Conservation (phyloP, 352 stramenopile genomes). For the Phytopythium ostracodes region DNA sequence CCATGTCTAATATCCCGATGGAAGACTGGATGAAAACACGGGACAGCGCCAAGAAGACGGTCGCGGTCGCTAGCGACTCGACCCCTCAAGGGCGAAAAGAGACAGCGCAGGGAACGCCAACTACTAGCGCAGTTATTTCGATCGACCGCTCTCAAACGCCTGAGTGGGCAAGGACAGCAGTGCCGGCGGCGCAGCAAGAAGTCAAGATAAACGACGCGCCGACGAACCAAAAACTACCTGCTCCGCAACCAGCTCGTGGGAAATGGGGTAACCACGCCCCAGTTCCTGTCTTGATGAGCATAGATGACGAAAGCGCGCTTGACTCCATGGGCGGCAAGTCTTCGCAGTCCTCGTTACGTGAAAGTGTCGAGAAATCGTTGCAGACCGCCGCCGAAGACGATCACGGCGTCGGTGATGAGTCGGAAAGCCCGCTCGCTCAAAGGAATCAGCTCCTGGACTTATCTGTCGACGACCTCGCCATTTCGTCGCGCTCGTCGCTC, state of each 20-base stretch:
- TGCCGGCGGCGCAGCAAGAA: background rate
- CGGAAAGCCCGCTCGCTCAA: background rate
- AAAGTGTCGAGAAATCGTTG: background rate
- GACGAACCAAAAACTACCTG: background rate
- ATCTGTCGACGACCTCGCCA: slow-evolving; percentile 21
- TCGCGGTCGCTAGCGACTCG: slow-evolving; percentile 17
- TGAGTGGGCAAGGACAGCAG: slow-evolving; percentile 46
- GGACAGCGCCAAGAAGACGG: slow-evolving; percentile 42
- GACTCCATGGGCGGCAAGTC: background rate
- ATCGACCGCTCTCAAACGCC: slow-evolving; percentile 61
- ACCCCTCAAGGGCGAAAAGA: background rate
- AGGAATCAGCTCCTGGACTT: slow-evolving; percentile 30
- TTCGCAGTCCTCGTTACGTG: background rate
- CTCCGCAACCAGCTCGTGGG: background rate
- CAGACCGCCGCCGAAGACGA: background rate
- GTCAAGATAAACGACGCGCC: background rate
- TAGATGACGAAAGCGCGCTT: background rate
- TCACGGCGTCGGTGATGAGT: background rate
- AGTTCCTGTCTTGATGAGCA: background rate
- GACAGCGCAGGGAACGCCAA: background rate
- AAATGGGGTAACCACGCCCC: slow-evolving; percentile 16
- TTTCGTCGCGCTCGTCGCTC: slow-evolving; percentile 3
- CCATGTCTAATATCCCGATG: slow-evolving; percentile 50
- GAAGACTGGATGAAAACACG: slow-evolving; percentile 76
- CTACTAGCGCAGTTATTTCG: slow-evolving; percentile 10